A percentile compares a stretch with the other conserved stretches of the same genome.
phyloP scores from a whole-genome alignment of 495 filamentous ascomycete genomes.

The Podospora tetraspora region DNA sequence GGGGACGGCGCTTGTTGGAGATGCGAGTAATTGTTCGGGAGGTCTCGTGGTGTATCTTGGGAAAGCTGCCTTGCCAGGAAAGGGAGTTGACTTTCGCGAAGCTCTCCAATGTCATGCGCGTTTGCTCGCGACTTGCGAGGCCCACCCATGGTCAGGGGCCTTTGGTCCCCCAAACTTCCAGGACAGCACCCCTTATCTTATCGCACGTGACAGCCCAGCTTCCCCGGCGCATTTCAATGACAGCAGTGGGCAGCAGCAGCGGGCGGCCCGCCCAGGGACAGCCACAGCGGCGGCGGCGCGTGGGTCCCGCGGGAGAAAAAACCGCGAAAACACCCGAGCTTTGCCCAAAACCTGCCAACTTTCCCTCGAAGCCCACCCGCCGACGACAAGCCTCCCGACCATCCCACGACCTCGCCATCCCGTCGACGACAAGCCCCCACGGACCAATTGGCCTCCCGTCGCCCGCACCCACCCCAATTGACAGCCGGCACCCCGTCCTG shows the following conservation, averaged over 20 bases:
- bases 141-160: not conserved
- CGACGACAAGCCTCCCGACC: slow-evolving; percentile 14
- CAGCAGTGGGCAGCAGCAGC: not conserved
- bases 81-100: not conserved
- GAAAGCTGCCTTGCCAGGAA: not conserved
- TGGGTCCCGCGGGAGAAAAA: slow-evolving; percentile 9
- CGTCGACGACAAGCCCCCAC: slow-evolving; percentile 25
- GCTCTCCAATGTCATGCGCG: not conserved
- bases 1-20: not conserved
- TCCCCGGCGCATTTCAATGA: not conserved
- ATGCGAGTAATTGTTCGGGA: not conserved
- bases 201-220: not conserved
- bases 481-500: not conserved
- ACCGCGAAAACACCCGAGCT: slow-evolving; percentile 35
- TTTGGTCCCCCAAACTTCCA: not conserved
- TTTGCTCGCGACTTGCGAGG: not conserved
- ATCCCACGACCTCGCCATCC: slow-evolving; percentile 11
- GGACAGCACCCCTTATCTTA: not conserved
- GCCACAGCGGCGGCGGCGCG: not conserved
- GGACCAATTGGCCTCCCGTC: slow-evolving; percentile 24
- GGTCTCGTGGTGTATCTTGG: not conserved
- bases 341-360: slow-evolving; percentile 21
- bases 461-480: slow-evolving; percentile 19
- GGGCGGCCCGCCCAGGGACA: not conserved
- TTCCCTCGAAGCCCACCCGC: slow-evolving; percentile 15